Percentiles rank a stretch among this genome's conserved stretches.
Evolutionary conservation across 352 stramenopile genomes (phyloP).

Genomic region (Phytophthora nicotianae): DNA sequence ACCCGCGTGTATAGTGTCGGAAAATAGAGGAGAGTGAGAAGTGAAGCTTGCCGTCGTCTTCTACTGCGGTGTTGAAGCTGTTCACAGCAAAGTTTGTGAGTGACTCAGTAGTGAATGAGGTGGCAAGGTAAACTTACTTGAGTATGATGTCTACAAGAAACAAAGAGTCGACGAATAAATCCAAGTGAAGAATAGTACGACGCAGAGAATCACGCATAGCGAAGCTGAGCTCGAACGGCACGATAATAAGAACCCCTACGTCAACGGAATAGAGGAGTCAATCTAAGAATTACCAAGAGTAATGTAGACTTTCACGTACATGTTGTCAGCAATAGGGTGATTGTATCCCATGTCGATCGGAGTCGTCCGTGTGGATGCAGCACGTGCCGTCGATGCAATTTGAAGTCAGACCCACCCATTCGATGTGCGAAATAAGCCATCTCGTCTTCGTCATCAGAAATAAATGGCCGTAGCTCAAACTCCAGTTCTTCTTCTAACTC

Average conservation of each 20-base stretch:
- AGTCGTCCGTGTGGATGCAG: slow-evolving; percentile 69
- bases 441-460: slow-evolving; percentile 63
- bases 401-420: slow-evolving; percentile 51
- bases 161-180: slow-evolving; percentile 68
- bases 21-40: slow-evolving; percentile 65
- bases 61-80: slow-evolving; percentile 80
- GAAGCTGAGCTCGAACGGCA: slow-evolving; percentile 80
- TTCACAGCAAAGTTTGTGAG: not conserved
- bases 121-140: slow-evolving; percentile 45
- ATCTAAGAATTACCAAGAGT: not conserved
- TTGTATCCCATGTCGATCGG: slow-evolving; percentile 63
- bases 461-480: slow-evolving; percentile 16
- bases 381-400: slow-evolving; percentile 47
- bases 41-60: slow-evolving; percentile 74
- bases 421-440: slow-evolving; percentile 70
- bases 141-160: slow-evolving; percentile 75
- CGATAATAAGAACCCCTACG: slow-evolving; percentile 61
- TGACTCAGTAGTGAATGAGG: not conserved
- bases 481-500: slow-evolving; percentile 17
- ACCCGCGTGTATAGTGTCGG: slow-evolving; percentile 52
- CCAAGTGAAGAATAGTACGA: slow-evolving; percentile 49
- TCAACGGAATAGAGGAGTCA: not conserved
- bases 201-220: slow-evolving; percentile 35
- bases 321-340: slow-evolving; percentile 60
- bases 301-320: slow-evolving; percentile 40